Evolutionary conservation across 116 monocot species (phyloP), one percentile per base, ranked within the genome.

Genomic region (Posidonia oceanica): DNA sequence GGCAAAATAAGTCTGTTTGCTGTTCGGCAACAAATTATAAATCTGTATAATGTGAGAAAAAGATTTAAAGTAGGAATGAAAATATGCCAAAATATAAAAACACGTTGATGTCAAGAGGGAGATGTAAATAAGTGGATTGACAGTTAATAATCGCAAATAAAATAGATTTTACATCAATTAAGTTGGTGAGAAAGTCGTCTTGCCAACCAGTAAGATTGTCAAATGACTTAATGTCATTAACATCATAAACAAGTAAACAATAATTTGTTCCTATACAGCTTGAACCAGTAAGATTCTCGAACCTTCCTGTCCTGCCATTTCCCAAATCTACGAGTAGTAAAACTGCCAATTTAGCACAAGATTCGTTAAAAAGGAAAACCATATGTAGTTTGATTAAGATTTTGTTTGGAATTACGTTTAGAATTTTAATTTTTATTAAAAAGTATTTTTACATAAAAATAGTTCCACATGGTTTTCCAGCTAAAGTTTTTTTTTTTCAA

Each of bases 281-380:
- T 16, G 82, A 80, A 53, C 76, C 80, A 36, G 81, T 79, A 66
- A 84, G 79, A 67, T 81, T 83, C 64, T 82, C 74, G 70, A 84
- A 87, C 66, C 84, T 81, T 87, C 84, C 79, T 84, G 81, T 13
- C 87, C 87, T 61, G 87, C 84, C 10, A 81, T 87, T 52, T 88
- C 88, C 88, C 88, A 88, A 51, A 88, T 80, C 84, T 88, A 70
- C 69, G 42, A 52, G 11, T 52, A 51, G 18, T n/a, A n/a, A 17
- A 52, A 63, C 21, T 68, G 20, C 36, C 42, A 18, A 36, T 54
- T 68, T n/a, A 64, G 36, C 15, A 53, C 53, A 7, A 36, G 14
- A 40, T 66, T 21, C 39, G 17, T 20, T 7, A 66, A 44, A 36
- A 58, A 16, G 18, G 48, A 18, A 17, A 7, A 77, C 4, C 17